Evolutionary conservation across 2,329 filamentous ascomycete genomes (phyloP).

Genomic region (Colletotrichum sp.): DNA sequence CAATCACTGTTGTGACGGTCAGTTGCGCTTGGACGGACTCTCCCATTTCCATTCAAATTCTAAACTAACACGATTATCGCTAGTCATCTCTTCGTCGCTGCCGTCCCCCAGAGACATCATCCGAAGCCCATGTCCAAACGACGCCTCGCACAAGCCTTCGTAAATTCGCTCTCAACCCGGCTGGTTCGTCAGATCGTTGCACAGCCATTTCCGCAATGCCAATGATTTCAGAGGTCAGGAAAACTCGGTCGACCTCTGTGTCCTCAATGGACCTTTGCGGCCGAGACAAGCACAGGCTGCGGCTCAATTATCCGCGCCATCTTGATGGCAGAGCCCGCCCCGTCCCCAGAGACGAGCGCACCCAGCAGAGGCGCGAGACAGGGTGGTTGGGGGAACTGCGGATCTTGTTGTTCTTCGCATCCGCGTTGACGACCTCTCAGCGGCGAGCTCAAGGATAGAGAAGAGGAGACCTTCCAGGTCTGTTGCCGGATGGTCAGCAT

Average conservation of each 20-base stretch:
- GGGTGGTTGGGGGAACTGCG: background rate
- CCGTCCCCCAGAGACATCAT: background rate
- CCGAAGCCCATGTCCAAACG: background rate
- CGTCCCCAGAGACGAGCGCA: background rate
- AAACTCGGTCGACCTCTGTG: background rate
- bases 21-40: no score
- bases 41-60: background rate
- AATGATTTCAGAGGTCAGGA: background rate
- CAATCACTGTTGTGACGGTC: no score
- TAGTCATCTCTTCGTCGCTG: background rate
- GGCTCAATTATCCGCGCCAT: background rate
- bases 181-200: no score
- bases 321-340: background rate
- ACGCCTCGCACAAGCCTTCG: background rate
- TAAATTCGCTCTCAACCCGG: background rate
- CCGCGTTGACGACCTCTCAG: background rate
- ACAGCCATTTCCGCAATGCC: background rate
- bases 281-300: background rate
- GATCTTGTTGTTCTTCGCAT: background rate
- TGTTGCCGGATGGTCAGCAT: conserved; percentile 68
- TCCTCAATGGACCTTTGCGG: background rate
- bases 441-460: background rate
- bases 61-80: background rate
- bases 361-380: background rate
- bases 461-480: conserved; percentile 65